Evolutionary conservation across 345 rosid genomes (phyloP), one percentile per base, ranked within the genome.

Genomic region (Tarenaya hassleriana): DNA sequence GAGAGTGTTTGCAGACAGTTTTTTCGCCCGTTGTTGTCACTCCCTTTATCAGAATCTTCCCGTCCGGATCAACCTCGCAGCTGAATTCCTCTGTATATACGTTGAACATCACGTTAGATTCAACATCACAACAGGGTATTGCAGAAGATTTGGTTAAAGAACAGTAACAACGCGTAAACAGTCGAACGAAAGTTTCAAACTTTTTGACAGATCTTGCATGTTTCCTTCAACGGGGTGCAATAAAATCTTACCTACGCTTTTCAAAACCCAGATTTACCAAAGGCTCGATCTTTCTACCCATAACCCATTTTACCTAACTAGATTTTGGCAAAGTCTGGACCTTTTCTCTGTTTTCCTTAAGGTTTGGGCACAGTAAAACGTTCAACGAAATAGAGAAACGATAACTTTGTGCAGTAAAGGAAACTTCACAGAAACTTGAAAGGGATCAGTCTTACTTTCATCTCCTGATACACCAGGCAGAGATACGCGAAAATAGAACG

Each of bases 381-480:
- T n/a, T 43, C 16, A 21, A 45, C 10, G 12, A 45, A 18, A 17
- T 31, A 18, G 10, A 19, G 18, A 18, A 7, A 42, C 11, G 32
- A 45, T n/a, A 43, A 33, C 34, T 35, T 18, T 4, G 7, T 6
- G 8, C 50, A 45, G 34, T 19, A 21, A 16, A n/a, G 32, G 16
- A 32, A 48, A 63, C 4, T 3, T 43, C n/a, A 4, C 24, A 3
- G 41, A 14, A 58, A n/a, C 20, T 4, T 11, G 15, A 8, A 51
- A 43, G 12, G 39, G n/a, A 19, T 38, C 16, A 56, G 62, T 55
- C 87, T 71, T 71, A 84, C 94, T 78, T 65, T 78, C 78, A 45
- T 81, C 79, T 53, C 71, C 71, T 41, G 84, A 65, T 50, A 80
- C 92, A 35, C 92, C 95, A 33, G 95, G 92, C 3, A 86, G 81